Evolutionary conservation across 163 green algal genomes (phyloP).

Genomic region (Chlamydomonas reinhardtii): DNA sequence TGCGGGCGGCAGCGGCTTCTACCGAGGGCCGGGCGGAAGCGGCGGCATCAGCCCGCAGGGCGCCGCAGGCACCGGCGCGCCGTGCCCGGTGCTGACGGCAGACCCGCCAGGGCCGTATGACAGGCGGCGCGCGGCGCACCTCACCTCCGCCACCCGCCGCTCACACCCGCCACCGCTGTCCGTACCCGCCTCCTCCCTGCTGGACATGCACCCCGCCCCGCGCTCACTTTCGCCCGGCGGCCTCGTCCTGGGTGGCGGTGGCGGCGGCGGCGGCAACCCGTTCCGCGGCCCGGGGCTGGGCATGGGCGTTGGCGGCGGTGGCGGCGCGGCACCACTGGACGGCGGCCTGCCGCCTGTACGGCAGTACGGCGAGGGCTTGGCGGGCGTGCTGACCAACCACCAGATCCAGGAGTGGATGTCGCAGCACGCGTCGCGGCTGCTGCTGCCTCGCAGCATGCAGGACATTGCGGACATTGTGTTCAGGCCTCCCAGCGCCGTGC

Average conservation of each 20-base stretch:
- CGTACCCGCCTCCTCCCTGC: too few relatives aligned
- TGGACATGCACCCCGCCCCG: too few relatives aligned
- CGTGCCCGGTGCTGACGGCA: background rate
- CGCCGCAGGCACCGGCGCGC: background rate
- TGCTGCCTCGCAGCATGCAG: conserved; percentile 53
- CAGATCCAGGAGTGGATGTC: conserved; percentile 57
- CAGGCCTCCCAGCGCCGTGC: conserved; percentile 28
- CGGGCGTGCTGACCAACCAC: conserved; percentile 39
- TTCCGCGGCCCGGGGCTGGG: too few relatives aligned
- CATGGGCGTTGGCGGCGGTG: too few relatives aligned
- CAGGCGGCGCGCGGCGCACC: background rate
- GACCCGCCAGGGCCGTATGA: conserved; percentile 24
- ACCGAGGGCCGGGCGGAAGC: background rate
- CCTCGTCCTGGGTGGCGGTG: too few relatives aligned
- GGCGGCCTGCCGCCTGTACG: background rate
- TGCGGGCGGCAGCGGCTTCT: background rate
- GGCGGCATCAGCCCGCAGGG: background rate
- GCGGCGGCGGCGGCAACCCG: too few relatives aligned
- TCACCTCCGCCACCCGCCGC: conserved; percentile 6
- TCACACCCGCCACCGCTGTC: background rate
- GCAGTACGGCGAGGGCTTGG: conserved; percentile 45
- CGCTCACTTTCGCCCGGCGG: too few relatives aligned
- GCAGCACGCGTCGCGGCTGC: conserved; percentile 54
- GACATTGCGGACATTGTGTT: conserved; percentile 57
- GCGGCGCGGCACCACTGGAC: too few relatives aligned